Evolutionary conservation across 225 moss, liverwort and hornwort species (phyloP).

Genomic region (Polytrichum formosum): DNA sequence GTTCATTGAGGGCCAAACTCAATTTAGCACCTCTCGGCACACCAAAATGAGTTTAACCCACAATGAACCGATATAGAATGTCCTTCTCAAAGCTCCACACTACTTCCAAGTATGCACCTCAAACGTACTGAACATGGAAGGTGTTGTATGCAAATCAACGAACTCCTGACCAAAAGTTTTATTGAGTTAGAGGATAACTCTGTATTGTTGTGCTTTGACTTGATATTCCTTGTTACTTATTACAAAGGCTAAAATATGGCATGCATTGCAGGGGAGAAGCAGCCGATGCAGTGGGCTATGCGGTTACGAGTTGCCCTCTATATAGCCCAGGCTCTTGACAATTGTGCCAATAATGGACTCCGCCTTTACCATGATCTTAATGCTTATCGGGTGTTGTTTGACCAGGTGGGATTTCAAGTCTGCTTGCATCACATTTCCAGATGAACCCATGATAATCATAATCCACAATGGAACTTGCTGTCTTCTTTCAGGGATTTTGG

Average conservation of each 20-base stretch:
- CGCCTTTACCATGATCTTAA: conserved; percentile 59
- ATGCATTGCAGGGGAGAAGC: conserved; percentile 51
- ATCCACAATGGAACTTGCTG: too few species aligned
- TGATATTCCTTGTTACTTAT: background rate
- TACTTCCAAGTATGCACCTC: too few species aligned
- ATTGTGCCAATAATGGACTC: conserved; percentile 46
- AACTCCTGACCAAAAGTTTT: too few species aligned
- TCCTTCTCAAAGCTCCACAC: too few species aligned
- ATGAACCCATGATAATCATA: too few species aligned
- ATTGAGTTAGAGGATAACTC: background rate
- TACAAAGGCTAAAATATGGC: background rate
- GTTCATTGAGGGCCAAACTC: too few species aligned
- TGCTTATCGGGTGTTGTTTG: conserved; percentile 60
- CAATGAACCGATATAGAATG: too few species aligned
- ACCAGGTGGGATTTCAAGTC: conserved; percentile 30
- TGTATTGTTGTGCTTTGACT: background rate
- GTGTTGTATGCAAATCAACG: too few species aligned
- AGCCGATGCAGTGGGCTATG: conserved; percentile 68
- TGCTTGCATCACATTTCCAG: background rate
- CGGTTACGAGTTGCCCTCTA: conserved; percentile 57
- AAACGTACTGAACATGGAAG: too few species aligned
- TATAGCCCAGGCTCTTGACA: conserved; percentile 56
- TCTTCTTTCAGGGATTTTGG: too few species aligned
- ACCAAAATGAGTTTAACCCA: too few species aligned
- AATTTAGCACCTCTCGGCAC: too few species aligned